These are phyloP conservation scores for Cytospora piceicola DNA, from an alignment of 2,329 filamentous ascomycete species.

Conservation along the genomic window DNA sequence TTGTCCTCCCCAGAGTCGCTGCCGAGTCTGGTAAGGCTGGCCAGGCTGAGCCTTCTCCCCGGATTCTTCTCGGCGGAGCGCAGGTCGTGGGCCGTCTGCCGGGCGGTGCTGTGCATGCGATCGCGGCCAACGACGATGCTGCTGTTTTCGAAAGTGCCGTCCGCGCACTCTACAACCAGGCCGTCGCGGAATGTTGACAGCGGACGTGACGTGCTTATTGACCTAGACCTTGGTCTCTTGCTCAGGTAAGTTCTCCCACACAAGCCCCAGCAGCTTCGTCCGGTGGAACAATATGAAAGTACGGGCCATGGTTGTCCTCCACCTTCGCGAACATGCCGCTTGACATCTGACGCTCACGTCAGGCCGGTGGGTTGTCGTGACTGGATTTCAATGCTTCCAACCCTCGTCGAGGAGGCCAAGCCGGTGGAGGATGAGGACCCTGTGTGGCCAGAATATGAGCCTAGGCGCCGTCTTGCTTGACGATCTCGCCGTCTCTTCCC, in stretches of 20 bases:
- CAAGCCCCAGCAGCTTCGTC: constrained; percentile 26
- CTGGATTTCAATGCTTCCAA: constrained; percentile 2
- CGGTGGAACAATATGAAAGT: constrained; percentile 32
- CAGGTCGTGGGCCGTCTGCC: constrained; percentile 24
- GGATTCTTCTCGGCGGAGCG: neutral
- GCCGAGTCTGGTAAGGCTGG: neutral
- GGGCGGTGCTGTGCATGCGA: constrained; percentile 32
- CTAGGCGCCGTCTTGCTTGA: constrained; percentile 32
- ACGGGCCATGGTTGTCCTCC: constrained; percentile 30
- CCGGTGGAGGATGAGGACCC: constrained; percentile 36
- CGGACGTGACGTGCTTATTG: constrained; percentile 29
- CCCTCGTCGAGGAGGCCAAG: constrained; percentile 33
- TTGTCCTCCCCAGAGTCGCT: neutral
- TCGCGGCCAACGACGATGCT: constrained; percentile 34
- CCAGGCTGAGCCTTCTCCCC: neutral
- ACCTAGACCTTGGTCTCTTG: constrained; percentile 24
- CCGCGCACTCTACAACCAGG: constrained; percentile 28
- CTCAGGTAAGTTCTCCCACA: constrained; percentile 30
- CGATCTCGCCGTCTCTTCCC: constrained; percentile 31
- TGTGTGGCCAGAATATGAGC: constrained; percentile 34
- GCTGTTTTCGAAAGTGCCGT: constrained; percentile 31
- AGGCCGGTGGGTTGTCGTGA: constrained; percentile 23
- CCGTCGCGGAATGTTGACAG: constrained; percentile 23
- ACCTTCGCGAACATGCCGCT: constrained; percentile 27
- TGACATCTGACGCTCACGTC: constrained; percentile 27